Evolutionary conservation across 2,329 filamentous ascomycete species (phyloP), one percentile per base, ranked within the genome.

Genomic region (Cordyceps javanica): DNA sequence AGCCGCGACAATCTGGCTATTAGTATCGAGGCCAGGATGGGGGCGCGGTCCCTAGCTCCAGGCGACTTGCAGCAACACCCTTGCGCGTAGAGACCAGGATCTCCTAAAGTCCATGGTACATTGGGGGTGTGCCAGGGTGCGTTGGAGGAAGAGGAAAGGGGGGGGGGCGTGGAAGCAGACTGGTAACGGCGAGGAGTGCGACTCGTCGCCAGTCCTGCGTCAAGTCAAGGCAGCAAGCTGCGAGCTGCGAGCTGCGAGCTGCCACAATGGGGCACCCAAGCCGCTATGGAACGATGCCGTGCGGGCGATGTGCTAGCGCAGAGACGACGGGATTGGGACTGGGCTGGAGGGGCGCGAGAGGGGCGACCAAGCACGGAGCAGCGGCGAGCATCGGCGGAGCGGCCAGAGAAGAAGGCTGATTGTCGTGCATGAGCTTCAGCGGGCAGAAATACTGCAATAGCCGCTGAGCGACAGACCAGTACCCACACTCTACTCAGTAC

Each of bases 381-480:
- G 32, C 34, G 38, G 50, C 38, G 50, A 53, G 45, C 16, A 48
- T 16, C 45, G 28, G 28, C n/a, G 25, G 30, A 38, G 9, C 23
- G 9, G 26, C 48, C 39, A 38, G 28, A 39, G 23, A 32, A 25
- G 19, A 48, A 38, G 53, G 42, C 41, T 55, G 53, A 38, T 42
- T 55, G 53, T 55, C 42, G 32, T 55, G 53, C 53, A 55, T 55
- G 53, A 55, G 53, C 32, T 39, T 48, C 53, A 48, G 42, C 53
- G 41, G 48, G 53, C 53, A 55, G 53, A 48, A 25, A 55, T 48
- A 14, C 42, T 46, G 42, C 42, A 48, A 55, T 55, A 55, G 42
- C 53, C 53, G 53, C 53, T 55, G 30, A 55, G 53, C 30, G 39
- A 32, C 7, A 11, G 32, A 41, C 32, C 16, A 13, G 41, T 55